A percentile compares a stretch with the other conserved stretches of the same genome.
Evolutionary conservation across 306 rosid genomes (phyloP).

Genomic region (Vicia faba): DNA sequence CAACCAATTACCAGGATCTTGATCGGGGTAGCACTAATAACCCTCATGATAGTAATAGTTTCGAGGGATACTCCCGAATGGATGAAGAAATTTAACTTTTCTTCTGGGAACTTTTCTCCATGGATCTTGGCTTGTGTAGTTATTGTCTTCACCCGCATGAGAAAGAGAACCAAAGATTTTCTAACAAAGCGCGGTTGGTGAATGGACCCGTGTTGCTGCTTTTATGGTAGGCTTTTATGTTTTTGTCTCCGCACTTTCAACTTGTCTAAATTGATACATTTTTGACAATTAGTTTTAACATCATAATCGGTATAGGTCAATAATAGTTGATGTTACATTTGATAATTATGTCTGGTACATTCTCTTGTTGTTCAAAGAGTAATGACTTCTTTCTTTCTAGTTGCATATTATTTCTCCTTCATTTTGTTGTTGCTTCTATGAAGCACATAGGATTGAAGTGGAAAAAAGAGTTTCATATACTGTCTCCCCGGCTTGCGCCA

Average conservation of each 20-base stretch:
- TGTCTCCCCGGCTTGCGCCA: not conserved
- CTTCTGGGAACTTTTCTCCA: slow-evolving; percentile 68
- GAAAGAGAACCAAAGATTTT: slow-evolving; percentile 84
- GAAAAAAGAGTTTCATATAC: not conserved
- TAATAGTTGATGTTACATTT: slow-evolving; percentile 24
- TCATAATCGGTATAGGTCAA: slow-evolving; percentile 21
- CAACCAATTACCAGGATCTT: slow-evolving; percentile 84
- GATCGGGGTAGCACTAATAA: slow-evolving; percentile 66
- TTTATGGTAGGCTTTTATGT: slow-evolving; percentile 31
- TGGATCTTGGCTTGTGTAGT: slow-evolving; percentile 92
- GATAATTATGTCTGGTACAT: slow-evolving; percentile 7
- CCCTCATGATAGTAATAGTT: slow-evolving; percentile 62
- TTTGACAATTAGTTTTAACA: slow-evolving; percentile 9
- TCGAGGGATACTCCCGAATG: slow-evolving; percentile 67
- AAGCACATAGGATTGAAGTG: slow-evolving; percentile 14
- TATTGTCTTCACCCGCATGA: slow-evolving; percentile 78
- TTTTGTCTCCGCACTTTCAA: slow-evolving; percentile 4
- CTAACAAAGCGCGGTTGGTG: slow-evolving; percentile 54
- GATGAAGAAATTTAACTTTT: slow-evolving; percentile 61
- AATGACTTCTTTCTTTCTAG: not conserved
- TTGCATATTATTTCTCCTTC: not conserved
- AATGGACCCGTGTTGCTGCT: slow-evolving; percentile 14
- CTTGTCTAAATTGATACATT: slow-evolving; percentile 25
- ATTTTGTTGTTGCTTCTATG: not conserved
- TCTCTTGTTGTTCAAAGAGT: slow-evolving; percentile 32